Evolutionary conservation across 345 rosid species (phyloP).

Genomic region (Brassica juncea): DNA sequence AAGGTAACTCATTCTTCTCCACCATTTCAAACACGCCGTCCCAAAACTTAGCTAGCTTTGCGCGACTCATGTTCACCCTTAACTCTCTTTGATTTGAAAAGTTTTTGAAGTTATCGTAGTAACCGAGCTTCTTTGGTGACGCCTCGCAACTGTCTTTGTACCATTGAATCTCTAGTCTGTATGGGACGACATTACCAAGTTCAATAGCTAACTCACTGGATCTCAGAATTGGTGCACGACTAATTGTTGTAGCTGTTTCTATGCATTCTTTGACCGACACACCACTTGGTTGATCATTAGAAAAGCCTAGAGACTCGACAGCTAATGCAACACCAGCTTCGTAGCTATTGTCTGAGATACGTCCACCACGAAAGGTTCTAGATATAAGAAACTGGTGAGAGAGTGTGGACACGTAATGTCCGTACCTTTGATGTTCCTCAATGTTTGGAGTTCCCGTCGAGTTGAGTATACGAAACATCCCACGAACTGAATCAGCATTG

Average conservation of each 20-base stretch:
- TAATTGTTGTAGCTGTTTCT: slow-evolving; percentile 46
- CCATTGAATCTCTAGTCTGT: slow-evolving; percentile 65
- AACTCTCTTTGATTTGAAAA: slow-evolving; percentile 50
- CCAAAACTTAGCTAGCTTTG: slow-evolving; percentile 70
- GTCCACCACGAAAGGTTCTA: slow-evolving; percentile 42
- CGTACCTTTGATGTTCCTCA: slow-evolving; percentile 67
- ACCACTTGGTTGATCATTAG: slow-evolving; percentile 43
- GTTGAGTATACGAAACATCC: slow-evolving; percentile 52
- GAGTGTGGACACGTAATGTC: slow-evolving; percentile 46
- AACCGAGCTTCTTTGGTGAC: slow-evolving; percentile 54
- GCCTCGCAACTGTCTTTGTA: slow-evolving; percentile 56
- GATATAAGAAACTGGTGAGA: slow-evolving; percentile 47
- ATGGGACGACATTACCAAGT: slow-evolving; percentile 47
- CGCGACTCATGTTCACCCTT: slow-evolving; percentile 60
- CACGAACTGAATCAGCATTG: slow-evolving; percentile 51
- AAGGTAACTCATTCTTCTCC: slow-evolving; percentile 66
- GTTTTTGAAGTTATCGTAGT: slow-evolving; percentile 74
- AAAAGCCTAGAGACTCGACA: slow-evolving; percentile 61
- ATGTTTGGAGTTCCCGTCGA: slow-evolving; percentile 35
- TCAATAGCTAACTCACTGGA: slow-evolving; percentile 53
- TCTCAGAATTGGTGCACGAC: slow-evolving; percentile 54
- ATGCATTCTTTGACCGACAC: slow-evolving; percentile 46
- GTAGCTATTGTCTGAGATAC: slow-evolving; percentile 55
- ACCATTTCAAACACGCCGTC: slow-evolving; percentile 58
- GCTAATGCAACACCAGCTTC: slow-evolving; percentile 67